Evolutionary conservation across 2,329 filamentous ascomycete genomes (phyloP), one percentile per base, ranked within the genome.

Genomic region (Ophiostoma sp.): DNA sequence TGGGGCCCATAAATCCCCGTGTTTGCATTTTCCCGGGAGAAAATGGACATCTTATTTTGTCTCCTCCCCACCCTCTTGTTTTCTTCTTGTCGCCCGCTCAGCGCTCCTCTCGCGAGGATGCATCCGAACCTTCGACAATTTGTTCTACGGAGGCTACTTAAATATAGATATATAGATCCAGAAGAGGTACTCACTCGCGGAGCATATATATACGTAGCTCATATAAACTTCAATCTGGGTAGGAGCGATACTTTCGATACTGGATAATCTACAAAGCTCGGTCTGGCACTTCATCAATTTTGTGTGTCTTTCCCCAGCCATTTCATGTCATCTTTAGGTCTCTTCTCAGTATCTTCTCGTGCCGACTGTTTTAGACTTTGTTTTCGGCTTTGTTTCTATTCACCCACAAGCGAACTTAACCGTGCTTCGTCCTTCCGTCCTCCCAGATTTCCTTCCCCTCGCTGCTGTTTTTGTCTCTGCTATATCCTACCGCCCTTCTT

Each of bases 351-450:
- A 28, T 33, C 28, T 33, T 28, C 15, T 33, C 28, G 28, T 28
- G 6, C 28, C 15, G 55, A 7, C 55, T 15, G 15, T 57, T 57
- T 68, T 28, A 25, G 39, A n/a, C 17, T n/a, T n/a, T n/a, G n/a
- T 31, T n/a, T 50, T 36, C 15, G 39, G 12, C 50, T 68, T 48
- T 66, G 63, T 45, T 66, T 48, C 39, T 12, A 66, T 70, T 70
- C 45, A 39, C 25, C 50, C 39, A 59, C 36, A 63, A 71, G 69
- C 52, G 42, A 63, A 63, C 69, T 71, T 71, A 71, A 36, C 69
- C 69, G 57, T 71, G 28, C 55, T 71, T 31, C 69, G 22, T 71
- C 55, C 39, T 64, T 63, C 69, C 69, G 68, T 22, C 25, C 64
- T 31, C 42, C 42, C 45, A 55, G n/a, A 39, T 45, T 19, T 36